Percentiles rank a stretch among this genome's conserved stretches.
phyloP scores from a whole-genome alignment of 2,329 filamentous ascomycete species.

The Microdochium trichocladiopsis region DNA sequence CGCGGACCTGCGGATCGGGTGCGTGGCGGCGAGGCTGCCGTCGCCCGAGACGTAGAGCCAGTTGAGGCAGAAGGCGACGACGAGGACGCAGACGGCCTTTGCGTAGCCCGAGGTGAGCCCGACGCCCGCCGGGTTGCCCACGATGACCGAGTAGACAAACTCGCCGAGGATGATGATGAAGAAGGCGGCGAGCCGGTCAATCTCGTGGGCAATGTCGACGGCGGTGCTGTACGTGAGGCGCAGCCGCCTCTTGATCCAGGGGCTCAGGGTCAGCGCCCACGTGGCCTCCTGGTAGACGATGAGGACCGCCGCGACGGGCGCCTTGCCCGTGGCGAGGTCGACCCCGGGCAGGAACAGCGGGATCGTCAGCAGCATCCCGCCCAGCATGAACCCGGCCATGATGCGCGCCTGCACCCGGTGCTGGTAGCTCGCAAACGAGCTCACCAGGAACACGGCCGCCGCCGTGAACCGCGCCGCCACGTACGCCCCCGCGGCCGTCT shows the following conservation, averaged over 20 bases:
- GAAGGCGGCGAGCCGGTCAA: constrained; percentile 42
- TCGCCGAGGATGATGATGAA: constrained; percentile 45
- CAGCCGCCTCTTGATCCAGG: constrained; percentile 32
- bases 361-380: constrained; percentile 31
- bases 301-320: constrained; percentile 31
- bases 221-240: constrained; percentile 37
- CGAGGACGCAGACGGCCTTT: constrained; percentile 38
- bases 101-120: constrained; percentile 34
- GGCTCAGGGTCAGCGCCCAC: constrained; percentile 36
- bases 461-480: constrained; percentile 34
- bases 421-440: constrained; percentile 37
- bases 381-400: constrained; percentile 30
- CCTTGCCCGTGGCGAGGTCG: constrained; percentile 31
- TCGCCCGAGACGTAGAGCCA: constrained; percentile 42
- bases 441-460: constrained; percentile 30
- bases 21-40: constrained; percentile 31
- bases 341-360: constrained; percentile 32
- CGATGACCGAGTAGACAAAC: constrained; percentile 39
- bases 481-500: constrained; percentile 37
- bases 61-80: constrained; percentile 42
- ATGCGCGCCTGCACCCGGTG: constrained; percentile 37
- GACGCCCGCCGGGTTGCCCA: constrained; percentile 35
- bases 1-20: constrained; percentile 35
- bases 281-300: constrained; percentile 32
- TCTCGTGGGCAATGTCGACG: constrained; percentile 40